Evolutionary conservation across 345 rosid species (phyloP).

Genomic region (Aquilaria malaccensis): DNA sequence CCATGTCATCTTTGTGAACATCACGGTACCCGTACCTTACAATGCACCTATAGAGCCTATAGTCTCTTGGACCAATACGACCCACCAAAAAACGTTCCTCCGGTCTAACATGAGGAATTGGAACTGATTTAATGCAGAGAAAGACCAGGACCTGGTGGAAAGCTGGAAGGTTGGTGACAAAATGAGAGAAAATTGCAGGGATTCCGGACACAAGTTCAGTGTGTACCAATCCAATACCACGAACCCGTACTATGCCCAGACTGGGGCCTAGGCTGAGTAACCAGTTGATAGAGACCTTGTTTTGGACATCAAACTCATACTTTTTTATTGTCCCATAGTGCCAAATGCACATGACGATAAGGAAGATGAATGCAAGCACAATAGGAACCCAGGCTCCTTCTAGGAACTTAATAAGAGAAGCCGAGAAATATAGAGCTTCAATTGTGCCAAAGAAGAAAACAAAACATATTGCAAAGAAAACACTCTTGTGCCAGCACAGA

Average conservation of each 20-base stretch:
- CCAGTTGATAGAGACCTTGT: constrained; percentile 94
- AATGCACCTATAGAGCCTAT: constrained; percentile 79
- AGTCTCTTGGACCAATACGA: constrained; percentile 68
- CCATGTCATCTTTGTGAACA: constrained; percentile 79
- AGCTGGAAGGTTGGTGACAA: constrained; percentile 95
- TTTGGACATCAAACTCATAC: constrained; percentile 84
- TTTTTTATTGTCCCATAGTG: constrained; percentile 78
- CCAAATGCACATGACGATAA: constrained; percentile 81
- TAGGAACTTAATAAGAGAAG: constrained; percentile 81
- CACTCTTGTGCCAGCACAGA: constrained; percentile 85
- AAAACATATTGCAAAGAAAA: constrained; percentile 59
- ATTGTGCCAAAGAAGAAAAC: constrained; percentile 74
- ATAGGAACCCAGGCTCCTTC: constrained; percentile 99
- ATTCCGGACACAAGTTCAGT: constrained; percentile 92
- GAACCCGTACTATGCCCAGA: constrained; percentile 84
- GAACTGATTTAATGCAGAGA: constrained; percentile 91
- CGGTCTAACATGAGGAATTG: constrained; percentile 87
- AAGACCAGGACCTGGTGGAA: constrained; percentile 91
- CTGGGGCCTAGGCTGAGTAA: constrained; percentile 72
- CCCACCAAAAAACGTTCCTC: constrained; percentile 88
- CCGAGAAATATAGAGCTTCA: constrained; percentile 92
- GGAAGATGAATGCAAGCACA: constrained; percentile 74
- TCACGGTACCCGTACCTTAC: constrained; percentile 91
- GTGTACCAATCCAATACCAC: constrained; percentile 84
- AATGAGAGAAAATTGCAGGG: constrained; percentile 96